Evolutionary conservation across 192 early-diverging fungal genomes (phyloP).

Genomic region (Dimargaris cristalligena): DNA sequence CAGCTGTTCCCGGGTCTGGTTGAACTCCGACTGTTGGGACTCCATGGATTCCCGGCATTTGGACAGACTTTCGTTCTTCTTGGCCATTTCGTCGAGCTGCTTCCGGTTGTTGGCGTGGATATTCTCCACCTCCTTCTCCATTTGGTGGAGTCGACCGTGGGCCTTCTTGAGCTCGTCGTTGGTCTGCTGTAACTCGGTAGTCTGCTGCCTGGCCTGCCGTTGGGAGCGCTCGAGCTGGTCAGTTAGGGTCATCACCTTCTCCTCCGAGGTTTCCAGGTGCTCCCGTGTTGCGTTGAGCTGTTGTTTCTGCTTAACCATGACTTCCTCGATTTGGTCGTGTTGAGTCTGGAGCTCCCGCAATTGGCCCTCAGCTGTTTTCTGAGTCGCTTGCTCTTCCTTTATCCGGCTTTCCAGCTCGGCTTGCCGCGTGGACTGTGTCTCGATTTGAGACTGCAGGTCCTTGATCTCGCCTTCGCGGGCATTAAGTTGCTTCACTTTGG

Average conservation of each 20-base stretch:
- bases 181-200: background rate
- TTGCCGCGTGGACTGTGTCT: too few species aligned
- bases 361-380: background rate
- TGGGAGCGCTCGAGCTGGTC: constrained; percentile 3
- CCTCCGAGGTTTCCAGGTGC: constrained; percentile 3
- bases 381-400: background rate
- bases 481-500: too few species aligned
- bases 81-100: constrained; percentile 14
- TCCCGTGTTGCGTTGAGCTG: constrained; percentile 15
- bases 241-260: constrained; percentile 10
- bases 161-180: background rate
- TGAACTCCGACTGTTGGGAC: constrained; percentile 9
- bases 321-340: background rate
- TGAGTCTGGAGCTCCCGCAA: background rate
- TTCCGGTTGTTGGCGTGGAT: constrained; percentile 9
- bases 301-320: background rate
- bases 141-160: background rate
- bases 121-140: background rate
- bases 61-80: background rate
- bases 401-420: background rate
- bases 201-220: background rate
- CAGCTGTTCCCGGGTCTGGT: constrained; percentile 20
- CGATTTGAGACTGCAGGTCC: too few species aligned
- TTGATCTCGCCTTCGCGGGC: too few species aligned
- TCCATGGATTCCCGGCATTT: background rate